Evolutionary conservation across 306 rosid genomes (phyloP).

Genomic region (Pyrus bretschneideri): DNA sequence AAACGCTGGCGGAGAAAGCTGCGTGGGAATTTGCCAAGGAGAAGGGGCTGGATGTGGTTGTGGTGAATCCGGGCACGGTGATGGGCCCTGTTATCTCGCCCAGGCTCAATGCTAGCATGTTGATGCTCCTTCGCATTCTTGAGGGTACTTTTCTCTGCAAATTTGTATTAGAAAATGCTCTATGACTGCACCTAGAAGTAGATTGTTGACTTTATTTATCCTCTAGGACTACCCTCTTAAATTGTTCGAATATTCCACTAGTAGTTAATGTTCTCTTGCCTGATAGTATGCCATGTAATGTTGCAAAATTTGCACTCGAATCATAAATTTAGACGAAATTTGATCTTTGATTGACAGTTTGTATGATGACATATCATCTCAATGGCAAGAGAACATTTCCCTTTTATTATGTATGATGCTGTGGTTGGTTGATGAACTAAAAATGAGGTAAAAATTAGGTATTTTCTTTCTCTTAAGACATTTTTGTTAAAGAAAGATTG

Average conservation of each 20-base stretch:
- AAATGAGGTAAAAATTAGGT: neutral
- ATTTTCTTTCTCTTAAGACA: neutral
- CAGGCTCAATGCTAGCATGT: constrained; percentile 76
- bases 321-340: neutral
- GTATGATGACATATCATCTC: neutral
- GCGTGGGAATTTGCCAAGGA: constrained; percentile 82
- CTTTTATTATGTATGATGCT: neutral
- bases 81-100: constrained; percentile 80
- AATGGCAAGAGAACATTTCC: neutral
- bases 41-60: constrained; percentile 81
- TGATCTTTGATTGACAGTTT: neutral
- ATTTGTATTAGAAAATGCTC: neutral
- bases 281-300: neutral
- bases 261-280: neutral
- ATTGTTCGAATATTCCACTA: neutral
- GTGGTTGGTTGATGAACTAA: neutral
- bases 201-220: neutral
- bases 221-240: no score
- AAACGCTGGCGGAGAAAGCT: constrained; percentile 81
- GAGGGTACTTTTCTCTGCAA: constrained; percentile 42
- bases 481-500: neutral
- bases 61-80: constrained; percentile 86
- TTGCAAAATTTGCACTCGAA: neutral
- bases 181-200: neutral
- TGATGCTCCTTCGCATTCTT: constrained; percentile 65